Evolutionary conservation across 495 filamentous ascomycete species (phyloP), one percentile per base, ranked within the genome.

Genomic region (Podospora didyma): DNA sequence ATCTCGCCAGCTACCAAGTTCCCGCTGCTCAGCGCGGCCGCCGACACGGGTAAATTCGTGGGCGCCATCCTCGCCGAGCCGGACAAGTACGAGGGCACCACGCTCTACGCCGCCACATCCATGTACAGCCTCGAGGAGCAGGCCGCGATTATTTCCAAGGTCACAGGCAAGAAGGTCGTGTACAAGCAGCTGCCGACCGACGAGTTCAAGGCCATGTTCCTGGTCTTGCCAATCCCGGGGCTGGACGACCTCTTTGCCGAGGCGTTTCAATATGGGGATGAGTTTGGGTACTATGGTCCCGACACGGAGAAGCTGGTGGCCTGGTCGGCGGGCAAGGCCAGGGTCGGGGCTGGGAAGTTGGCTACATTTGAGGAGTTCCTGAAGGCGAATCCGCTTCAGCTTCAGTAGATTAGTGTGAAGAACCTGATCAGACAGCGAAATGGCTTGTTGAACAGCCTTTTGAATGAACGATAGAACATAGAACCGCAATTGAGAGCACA

Each of bases 1-100:
- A 54, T 55, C 28, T 71, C 69, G 3, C 34, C 62, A 16, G 50
- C 70, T 14, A 68, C 69, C 3, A 37, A 54, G 37, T 37, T 76
- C 1, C 79, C 82, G 2, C 45, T 75, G 22, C 70, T 84, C 51
- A 73, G 81, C 57, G 72, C 71, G 7, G 65, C 56, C 5, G 69
- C 62, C 9, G 79, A 83, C 59, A 72, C 70, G 2, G 82, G 79
- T 0, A 82, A 81, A 56, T 83, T 74, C 57, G 68, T 82, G 16
- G 77, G 73, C 9, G 73, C 81, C 14, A 78, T 81, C 12, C 66
- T 85, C 1, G 73, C 73, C 9, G 67, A 78, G n/a, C 77, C 75
- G 1, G 75, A 76, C 3, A 75, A 76, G 60, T 85, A 75, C 59
- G 69, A 69, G 21, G 79, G 78, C 16, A 75, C 71, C 60, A 72